A percentile compares a stretch with the other conserved stretches of the same genome.
These are phyloP conservation scores for Beauveria rudraprayagi DNA, from an alignment of 2,329 filamentous ascomycete genomes.

Conservation along the genomic window DNA sequence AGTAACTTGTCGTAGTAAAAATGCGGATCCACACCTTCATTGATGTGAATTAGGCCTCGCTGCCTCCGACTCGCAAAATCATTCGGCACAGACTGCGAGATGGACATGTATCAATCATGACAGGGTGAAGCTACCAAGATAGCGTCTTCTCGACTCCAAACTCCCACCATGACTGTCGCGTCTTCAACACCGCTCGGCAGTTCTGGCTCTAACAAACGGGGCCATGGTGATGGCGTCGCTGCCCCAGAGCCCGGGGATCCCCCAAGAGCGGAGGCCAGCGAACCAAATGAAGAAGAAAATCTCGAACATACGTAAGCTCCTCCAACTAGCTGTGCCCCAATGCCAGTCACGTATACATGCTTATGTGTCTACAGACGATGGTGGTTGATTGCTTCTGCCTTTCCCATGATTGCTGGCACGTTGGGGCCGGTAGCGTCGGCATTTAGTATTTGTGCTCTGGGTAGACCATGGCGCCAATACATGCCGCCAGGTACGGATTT, in stretches of 20 bases:
- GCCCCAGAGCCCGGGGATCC: neutral
- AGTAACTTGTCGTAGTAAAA: no score
- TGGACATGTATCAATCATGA: neutral
- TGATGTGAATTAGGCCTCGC: neutral
- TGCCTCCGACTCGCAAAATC: neutral
- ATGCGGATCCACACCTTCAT: no score
- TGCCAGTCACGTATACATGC: neutral
- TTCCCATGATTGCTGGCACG: conserved; percentile 75
- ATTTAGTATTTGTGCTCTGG: conserved; percentile 80
- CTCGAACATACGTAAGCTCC: conserved; percentile 1
- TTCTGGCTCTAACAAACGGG: neutral
- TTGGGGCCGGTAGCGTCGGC: conserved; percentile 81
- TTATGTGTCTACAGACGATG: conserved; percentile 38
- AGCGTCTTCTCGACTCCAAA: neutral
- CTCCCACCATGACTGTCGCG: neutral
- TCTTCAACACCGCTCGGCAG: neutral
- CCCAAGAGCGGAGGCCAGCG: neutral
- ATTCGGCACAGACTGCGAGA: neutral
- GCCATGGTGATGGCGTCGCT: neutral
- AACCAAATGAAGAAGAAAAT: conserved; percentile 4
- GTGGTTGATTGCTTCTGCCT: conserved; percentile 57
- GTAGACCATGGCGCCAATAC: conserved; percentile 65
- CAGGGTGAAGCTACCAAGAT: neutral
- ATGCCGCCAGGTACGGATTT: conserved; percentile 38
- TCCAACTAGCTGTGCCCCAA: no score